phyloP scores from a whole-genome alignment of 2,329 filamentous ascomycete genomes.

The Sporothrix humicola region DNA sequence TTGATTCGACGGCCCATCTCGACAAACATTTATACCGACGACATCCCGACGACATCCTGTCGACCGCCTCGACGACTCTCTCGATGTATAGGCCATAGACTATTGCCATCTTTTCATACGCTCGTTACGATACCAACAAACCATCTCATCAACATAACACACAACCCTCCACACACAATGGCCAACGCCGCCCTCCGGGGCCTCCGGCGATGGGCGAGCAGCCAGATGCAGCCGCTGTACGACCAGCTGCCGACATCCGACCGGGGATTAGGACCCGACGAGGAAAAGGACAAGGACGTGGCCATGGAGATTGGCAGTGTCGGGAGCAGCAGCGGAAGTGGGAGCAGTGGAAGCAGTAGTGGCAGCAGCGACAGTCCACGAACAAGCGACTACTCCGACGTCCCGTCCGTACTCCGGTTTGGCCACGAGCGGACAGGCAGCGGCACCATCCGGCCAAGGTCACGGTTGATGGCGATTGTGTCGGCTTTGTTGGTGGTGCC shows the following conservation, averaged over 20 bases:
- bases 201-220: slow-evolving; percentile 16
- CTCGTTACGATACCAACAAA: neutral
- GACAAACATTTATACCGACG: neutral
- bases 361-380: neutral
- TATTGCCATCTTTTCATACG: neutral
- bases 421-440: slow-evolving; percentile 6
- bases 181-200: slow-evolving; percentile 26
- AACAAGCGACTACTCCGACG: neutral
- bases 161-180: slow-evolving; percentile 4
- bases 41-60: neutral
- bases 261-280: neutral
- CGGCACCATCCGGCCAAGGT: neutral
- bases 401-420: neutral
- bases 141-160: neutral
- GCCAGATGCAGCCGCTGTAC: slow-evolving; percentile 24
- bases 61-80: neutral
- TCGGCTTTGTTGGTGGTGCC: neutral
- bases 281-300: slow-evolving; percentile 2
- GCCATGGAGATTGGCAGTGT: neutral
- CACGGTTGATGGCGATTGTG: neutral
- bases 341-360: neutral
- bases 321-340: neutral
- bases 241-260: slow-evolving; percentile 18
- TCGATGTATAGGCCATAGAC: neutral
- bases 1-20: neutral